Conservation (phyloP, 2,329 filamentous ascomycete genomes). For the Hypoxylon sp. region DNA sequence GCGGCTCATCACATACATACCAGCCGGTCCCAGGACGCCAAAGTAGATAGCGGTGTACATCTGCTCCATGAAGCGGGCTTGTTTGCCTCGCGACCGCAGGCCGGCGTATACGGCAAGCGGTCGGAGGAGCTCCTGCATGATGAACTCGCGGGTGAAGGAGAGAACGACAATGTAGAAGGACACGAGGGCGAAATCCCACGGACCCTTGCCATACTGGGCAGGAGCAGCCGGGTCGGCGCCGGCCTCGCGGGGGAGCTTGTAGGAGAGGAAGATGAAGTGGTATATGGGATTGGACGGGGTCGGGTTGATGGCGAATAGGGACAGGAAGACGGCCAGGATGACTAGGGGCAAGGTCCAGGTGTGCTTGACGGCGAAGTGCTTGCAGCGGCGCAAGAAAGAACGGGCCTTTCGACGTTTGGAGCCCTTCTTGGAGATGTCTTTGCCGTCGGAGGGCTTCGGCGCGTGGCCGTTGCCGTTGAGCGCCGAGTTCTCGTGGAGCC, state of each 20-base stretch:
- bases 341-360: slow-evolving; percentile 75
- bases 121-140: slow-evolving; percentile 90
- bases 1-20: slow-evolving; percentile 88
- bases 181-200: slow-evolving; percentile 86
- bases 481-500: slow-evolving; percentile 51
- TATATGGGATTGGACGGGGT: slow-evolving; percentile 81
- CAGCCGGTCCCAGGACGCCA: slow-evolving; percentile 81
- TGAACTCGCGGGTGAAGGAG: slow-evolving; percentile 92
- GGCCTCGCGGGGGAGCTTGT: slow-evolving; percentile 71
- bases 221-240: slow-evolving; percentile 57
- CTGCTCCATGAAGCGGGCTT: slow-evolving; percentile 95
- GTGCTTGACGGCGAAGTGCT: slow-evolving; percentile 65
- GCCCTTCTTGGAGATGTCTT: slow-evolving; percentile 55
- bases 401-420: slow-evolving; percentile 68
- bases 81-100: slow-evolving; percentile 79
- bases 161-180: slow-evolving; percentile 89
- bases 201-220: slow-evolving; percentile 88
- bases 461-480: slow-evolving; percentile 40
- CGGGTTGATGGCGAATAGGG: slow-evolving; percentile 80
- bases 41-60: slow-evolving; percentile 96
- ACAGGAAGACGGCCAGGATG: slow-evolving; percentile 71
- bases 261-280: slow-evolving; percentile 90
- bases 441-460: slow-evolving; percentile 41
- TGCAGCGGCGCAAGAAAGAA: slow-evolving; percentile 65
- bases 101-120: slow-evolving; percentile 78